Evolutionary conservation across 2,329 filamentous ascomycete genomes (phyloP).

Genomic region (Diaporthe batatas): DNA sequence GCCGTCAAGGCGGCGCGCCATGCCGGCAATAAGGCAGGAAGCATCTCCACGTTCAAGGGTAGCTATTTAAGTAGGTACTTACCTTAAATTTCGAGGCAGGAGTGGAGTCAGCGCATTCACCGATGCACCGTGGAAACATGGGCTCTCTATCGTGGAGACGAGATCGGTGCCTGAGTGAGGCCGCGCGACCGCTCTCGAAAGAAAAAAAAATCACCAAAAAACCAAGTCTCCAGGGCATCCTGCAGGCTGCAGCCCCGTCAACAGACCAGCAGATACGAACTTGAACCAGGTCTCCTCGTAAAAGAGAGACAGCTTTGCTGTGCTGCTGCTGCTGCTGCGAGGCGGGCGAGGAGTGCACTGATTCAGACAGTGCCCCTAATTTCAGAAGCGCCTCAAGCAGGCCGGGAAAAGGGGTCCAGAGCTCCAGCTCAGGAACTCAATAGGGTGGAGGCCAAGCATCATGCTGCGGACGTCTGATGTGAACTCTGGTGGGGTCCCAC

Average conservation of each 20-base stretch:
- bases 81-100: slow-evolving; percentile 31
- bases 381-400: slow-evolving; percentile 33
- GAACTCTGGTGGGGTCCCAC: slow-evolving; percentile 28
- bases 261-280: slow-evolving; percentile 6
- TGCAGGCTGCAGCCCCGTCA: slow-evolving; percentile 8
- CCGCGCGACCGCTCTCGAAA: slow-evolving; percentile 8
- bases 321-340: slow-evolving; percentile 2
- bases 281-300: not conserved
- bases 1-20: slow-evolving; percentile 14
- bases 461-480: slow-evolving; percentile 28
- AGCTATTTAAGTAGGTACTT: slow-evolving; percentile 16
- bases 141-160: slow-evolving; percentile 20
- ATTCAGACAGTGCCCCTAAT: slow-evolving; percentile 32
- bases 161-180: slow-evolving; percentile 25
- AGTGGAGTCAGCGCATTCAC: slow-evolving; percentile 28
- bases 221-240: not conserved
- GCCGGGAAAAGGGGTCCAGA: slow-evolving; percentile 17
- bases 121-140: slow-evolving; percentile 14
- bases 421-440: slow-evolving; percentile 32
- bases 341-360: slow-evolving; percentile 12
- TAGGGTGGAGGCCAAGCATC: slow-evolving; percentile 30
- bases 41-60: slow-evolving; percentile 23
- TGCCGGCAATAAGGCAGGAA: slow-evolving; percentile 27
- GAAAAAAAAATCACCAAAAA: too few species aligned
- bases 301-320: too few species aligned